These are phyloP conservation scores for Botrytis cinerea DNA, from an alignment of 2,329 filamentous ascomycete genomes.

Conservation along the genomic window DNA sequence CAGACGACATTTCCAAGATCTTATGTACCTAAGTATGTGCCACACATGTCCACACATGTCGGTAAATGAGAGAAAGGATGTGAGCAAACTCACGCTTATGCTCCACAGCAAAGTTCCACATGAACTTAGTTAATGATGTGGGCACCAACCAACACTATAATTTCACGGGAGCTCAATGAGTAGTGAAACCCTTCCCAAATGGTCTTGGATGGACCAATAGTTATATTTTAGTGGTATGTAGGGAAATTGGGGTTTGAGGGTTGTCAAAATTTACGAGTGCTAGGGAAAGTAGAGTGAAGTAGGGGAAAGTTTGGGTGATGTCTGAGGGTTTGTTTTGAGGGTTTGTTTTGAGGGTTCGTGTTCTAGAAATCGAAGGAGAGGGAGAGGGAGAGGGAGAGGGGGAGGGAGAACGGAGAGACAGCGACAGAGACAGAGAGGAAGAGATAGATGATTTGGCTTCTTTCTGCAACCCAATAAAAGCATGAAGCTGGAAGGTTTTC, in stretches of 20 bases:
- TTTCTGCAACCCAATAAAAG: background rate
- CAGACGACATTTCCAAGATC: conserved; percentile 5
- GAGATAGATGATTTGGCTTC: background rate
- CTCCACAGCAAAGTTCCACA: conserved; percentile 2
- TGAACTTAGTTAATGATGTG: background rate
- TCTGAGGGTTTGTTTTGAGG: background rate
- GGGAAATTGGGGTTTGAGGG: conserved; percentile 10
- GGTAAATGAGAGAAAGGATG: background rate
- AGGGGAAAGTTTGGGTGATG: background rate
- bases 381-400: background rate
- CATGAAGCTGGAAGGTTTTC: background rate
- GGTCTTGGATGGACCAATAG: conserved; percentile 11
- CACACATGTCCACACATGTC: background rate
- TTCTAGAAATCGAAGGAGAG: background rate
- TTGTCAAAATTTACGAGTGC: background rate
- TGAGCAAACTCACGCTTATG: background rate
- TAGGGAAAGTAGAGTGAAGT: background rate
- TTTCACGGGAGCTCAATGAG: background rate
- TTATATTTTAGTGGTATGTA: conserved; percentile 2
- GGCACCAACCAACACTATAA: conserved; percentile 1
- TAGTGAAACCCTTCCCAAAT: conserved; percentile 8
- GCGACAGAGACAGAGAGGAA: background rate
- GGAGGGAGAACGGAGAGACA: background rate
- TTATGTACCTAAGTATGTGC: background rate
- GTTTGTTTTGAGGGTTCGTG: background rate